Base-by-base conservation (phyloP, 208 protist genomes). In the Trypanosoma boissoni region DNA sequence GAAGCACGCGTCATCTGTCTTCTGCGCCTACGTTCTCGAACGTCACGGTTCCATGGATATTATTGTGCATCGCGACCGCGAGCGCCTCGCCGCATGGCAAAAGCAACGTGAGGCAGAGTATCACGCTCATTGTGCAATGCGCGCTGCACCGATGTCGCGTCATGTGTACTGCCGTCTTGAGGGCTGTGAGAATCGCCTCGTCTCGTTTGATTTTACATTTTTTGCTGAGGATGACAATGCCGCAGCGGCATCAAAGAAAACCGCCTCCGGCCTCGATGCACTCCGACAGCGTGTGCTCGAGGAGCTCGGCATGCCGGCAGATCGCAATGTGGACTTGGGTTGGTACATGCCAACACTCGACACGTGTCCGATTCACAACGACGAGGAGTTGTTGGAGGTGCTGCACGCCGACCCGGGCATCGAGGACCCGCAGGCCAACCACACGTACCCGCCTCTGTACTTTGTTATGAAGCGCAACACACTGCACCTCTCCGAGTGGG, bases 341-440 rank as follows among this genome's bases (percentile, higher is more conserved):
- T 96, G 90, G 90, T 94, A 93, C 64, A 55, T 93, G 20, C 84
- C 86, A 16, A 93, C 83, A 27, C 72, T 93, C 16, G 90, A 93
- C 73, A 93, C 85, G 4, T 86, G 77, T 57, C 82, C 76, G 3
- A 69, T 96, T 43, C 63, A 66, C 46, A 85, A 29, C 57, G 86
- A 96, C 57, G 72, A 74, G 23, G 82, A 96, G 57, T 73, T 96
- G 46, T 56, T 90, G 54, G 28, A 78, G 27, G 61, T 91, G 31
- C 80, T 96, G 53, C 86, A 89, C 70, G 60, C 54, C 42, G 90
- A 96, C 71, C 86, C 90, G 1, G 86, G 75, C 32, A 67, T 93
- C 24, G 86, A 96, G 70, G 83, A 92, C 55, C 67, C 83, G n/a
- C 31, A 48, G 8, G 65, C 57, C n/a, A 26, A 79, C 20, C 64